Conservation (phyloP, 306 rosid genomes). For the Arachis stenosperma region DNA sequence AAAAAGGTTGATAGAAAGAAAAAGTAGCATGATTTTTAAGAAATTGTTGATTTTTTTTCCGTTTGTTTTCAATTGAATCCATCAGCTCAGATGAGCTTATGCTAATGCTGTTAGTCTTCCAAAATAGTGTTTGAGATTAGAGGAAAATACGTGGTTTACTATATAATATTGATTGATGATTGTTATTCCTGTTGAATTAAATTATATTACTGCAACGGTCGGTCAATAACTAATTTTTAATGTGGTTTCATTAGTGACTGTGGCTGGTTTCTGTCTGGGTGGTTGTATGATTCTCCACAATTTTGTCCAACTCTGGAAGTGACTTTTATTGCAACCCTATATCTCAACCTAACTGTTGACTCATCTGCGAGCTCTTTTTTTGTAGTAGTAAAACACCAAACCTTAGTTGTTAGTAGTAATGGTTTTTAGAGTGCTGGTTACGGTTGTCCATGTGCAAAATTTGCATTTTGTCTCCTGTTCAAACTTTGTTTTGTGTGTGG, state of each 20-base stretch:
- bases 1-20: constrained; percentile 10
- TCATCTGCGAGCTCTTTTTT: neutral
- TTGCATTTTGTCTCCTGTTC: neutral
- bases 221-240: constrained; percentile 3
- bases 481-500: constrained; percentile 3
- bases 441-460: neutral
- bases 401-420: neutral
- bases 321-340: neutral
- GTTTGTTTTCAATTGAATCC: neutral
- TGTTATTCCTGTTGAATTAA: neutral
- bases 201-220: neutral
- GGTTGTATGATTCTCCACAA: neutral
- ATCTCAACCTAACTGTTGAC: neutral
- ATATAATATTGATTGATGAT: too few relatives aligned
- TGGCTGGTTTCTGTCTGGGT: neutral
- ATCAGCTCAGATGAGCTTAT: neutral
- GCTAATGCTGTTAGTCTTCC: neutral
- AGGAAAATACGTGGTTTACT: neutral
- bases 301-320: neutral
- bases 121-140: neutral
- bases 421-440: neutral
- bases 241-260: neutral
- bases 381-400: too few relatives aligned
- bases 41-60: constrained; percentile 1
- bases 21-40: constrained; percentile 17